Evolutionary conservation across 257 asterid species (phyloP).

Genomic region (Solanum lycopersicoides): DNA sequence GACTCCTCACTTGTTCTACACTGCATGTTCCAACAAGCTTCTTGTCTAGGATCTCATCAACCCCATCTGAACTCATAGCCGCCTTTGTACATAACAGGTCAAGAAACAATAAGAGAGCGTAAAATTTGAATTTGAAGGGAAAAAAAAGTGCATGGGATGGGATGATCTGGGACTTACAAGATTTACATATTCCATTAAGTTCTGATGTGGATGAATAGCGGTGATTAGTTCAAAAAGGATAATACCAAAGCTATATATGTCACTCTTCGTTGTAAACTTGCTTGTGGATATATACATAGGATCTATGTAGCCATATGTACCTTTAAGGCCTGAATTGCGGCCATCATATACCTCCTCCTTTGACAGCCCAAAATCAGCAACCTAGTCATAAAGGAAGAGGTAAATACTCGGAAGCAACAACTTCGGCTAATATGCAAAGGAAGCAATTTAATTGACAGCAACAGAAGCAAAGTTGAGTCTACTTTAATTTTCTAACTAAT

Average conservation of each 20-base stretch:
- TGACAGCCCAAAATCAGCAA: slow-evolving; percentile 98
- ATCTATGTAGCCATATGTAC: slow-evolving; percentile 92
- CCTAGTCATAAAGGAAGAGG: slow-evolving; percentile 31
- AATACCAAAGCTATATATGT: slow-evolving; percentile 84
- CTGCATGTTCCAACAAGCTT: slow-evolving; percentile 59
- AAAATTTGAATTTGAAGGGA: not conserved
- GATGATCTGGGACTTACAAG: slow-evolving; percentile 46
- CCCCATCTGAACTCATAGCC: slow-evolving; percentile 77
- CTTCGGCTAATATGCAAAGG: not conserved
- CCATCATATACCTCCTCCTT: slow-evolving; percentile 78
- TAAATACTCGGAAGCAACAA: not conserved
- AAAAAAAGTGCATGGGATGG: not conserved
- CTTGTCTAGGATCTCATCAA: slow-evolving; percentile 81
- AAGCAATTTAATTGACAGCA: not conserved
- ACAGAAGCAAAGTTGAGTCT: not conserved
- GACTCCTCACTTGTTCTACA: slow-evolving; percentile 55
- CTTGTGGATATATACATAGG: slow-evolving; percentile 77
- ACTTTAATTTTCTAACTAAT: not conserved
- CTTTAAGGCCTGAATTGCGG: slow-evolving; percentile 82
- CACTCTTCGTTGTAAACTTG: slow-evolving; percentile 82
- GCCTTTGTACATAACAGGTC: slow-evolving; percentile 34
- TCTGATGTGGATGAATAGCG: slow-evolving; percentile 96
- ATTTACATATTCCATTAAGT: slow-evolving; percentile 87
- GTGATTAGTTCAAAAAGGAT: slow-evolving; percentile 96
- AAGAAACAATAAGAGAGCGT: not conserved